A percentile compares a stretch with the other conserved stretches of the same genome.
Conservation (phyloP, 441 rosid species). For the Pelargonium myrrhifolium region DNA sequence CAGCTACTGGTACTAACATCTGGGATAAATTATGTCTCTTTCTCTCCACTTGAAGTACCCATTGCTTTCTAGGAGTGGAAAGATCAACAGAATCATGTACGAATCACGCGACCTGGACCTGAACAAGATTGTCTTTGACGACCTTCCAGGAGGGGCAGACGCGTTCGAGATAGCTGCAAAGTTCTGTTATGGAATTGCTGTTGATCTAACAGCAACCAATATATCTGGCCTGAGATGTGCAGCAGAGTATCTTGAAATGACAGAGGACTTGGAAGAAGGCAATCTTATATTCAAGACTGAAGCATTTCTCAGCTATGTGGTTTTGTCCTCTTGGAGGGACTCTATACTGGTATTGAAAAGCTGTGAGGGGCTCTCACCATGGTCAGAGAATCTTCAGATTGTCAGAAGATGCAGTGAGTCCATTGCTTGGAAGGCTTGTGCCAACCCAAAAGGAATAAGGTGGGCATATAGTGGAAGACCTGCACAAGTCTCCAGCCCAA, state of each 20-base stretch:
- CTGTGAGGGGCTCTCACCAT: conserved; percentile 84
- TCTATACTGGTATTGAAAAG: conserved; percentile 74
- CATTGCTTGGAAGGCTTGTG: conserved; percentile 95
- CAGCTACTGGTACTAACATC: background rate
- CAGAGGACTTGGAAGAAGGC: conserved; percentile 95
- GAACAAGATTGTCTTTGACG: conserved; percentile 51
- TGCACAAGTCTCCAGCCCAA: conserved; percentile 65
- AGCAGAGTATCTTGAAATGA: conserved; percentile 96
- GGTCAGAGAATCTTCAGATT: conserved; percentile 95
- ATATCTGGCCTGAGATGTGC: conserved; percentile 82
- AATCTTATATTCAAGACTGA: conserved; percentile 93
- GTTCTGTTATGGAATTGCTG: conserved; percentile 88
- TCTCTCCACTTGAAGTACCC: too few relatives aligned
- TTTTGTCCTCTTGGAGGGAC: conserved; percentile 92
- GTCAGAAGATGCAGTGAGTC: conserved; percentile 91
- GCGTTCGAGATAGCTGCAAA: conserved; percentile 85
- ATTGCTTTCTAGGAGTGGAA: conserved; percentile 83
- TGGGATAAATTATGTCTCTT: conserved; percentile 14
- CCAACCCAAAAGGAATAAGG: conserved; percentile 86
- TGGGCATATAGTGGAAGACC: conserved; percentile 85
- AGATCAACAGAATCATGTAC: conserved; percentile 70
- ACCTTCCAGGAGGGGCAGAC: conserved; percentile 83
- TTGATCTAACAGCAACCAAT: conserved; percentile 82
- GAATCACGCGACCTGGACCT: conserved; percentile 59
- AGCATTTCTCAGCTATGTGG: conserved; percentile 93